A percentile compares a stretch with the other conserved stretches of the same genome.
Evolutionary conservation across 2,329 filamentous ascomycete genomes (phyloP).

Genomic region (Dendryphion nanum): DNA sequence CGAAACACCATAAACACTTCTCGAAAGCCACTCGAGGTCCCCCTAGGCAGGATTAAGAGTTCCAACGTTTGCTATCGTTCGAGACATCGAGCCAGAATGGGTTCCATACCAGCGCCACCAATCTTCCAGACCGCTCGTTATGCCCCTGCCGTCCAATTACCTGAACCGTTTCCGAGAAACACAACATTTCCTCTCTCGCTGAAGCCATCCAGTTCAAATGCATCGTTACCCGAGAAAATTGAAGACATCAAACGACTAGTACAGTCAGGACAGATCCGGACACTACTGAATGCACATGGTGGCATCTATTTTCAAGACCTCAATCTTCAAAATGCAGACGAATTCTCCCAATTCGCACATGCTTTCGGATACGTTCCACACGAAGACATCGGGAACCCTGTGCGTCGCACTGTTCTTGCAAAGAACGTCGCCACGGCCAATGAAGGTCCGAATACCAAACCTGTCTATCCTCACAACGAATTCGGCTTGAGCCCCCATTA

Average conservation of each 20-base stretch:
- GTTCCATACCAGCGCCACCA: neutral
- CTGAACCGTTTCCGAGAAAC: neutral
- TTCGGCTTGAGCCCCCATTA: slow-evolving; percentile 13
- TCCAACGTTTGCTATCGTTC: too few relatives aligned
- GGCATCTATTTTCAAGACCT: slow-evolving; percentile 12
- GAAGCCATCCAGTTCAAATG: neutral
- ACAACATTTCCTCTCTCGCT: neutral
- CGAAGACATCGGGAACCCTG: slow-evolving; percentile 13
- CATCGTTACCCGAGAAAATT: neutral
- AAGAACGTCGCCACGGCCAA: slow-evolving; percentile 12
- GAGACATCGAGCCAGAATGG: slow-evolving; percentile 6
- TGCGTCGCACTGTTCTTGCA: slow-evolving; percentile 6
- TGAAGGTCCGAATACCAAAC: slow-evolving; percentile 11
- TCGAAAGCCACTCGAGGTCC: too few relatives aligned
- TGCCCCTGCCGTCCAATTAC: slow-evolving; percentile 3
- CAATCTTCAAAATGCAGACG: neutral
- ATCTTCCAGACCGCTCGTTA: slow-evolving; percentile 4
- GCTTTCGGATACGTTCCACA: slow-evolving; percentile 11
- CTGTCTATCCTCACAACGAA: slow-evolving; percentile 15
- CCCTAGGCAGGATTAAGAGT: too few relatives aligned
- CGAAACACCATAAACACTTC: too few relatives aligned
- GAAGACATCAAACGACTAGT: slow-evolving; percentile 3
- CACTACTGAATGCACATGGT: slow-evolving; percentile 8
- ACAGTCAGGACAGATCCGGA: slow-evolving; percentile 4
- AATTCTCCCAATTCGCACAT: slow-evolving; percentile 12